Conservation (phyloP, 2,329 filamentous ascomycete species). For the Epichloe baconii region DNA sequence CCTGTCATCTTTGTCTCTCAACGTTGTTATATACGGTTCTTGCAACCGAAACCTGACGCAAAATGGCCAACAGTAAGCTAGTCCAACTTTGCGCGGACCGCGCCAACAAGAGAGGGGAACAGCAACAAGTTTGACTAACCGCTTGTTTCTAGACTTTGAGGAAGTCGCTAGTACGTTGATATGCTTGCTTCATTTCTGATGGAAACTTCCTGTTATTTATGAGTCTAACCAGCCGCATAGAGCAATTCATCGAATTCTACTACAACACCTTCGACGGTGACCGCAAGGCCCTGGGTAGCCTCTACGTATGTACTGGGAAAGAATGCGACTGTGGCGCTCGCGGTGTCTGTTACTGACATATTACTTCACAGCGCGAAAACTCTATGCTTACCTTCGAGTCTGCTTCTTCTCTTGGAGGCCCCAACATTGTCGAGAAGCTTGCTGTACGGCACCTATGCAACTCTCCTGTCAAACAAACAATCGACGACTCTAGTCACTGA, state of each 20-base stretch:
- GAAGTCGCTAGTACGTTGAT: conserved; percentile 32
- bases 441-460: conserved; percentile 37
- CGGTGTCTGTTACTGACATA: conserved; percentile 2
- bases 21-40: background rate
- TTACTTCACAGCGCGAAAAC: conserved; percentile 48
- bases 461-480: background rate
- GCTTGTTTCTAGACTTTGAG: conserved; percentile 25
- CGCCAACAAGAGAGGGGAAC: conserved; percentile 5
- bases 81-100: background rate
- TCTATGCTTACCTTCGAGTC: conserved; percentile 95
- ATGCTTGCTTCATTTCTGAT: background rate
- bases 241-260: conserved; percentile 82
- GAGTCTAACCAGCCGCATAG: conserved; percentile 30
- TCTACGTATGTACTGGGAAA: conserved; percentile 64
- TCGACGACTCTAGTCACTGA: conserved; percentile 2
- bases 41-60: conserved; percentile 10
- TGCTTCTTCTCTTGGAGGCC: conserved; percentile 47
- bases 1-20: conserved; percentile 3
- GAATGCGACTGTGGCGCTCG: too few relatives aligned
- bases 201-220: background rate
- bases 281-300: conserved; percentile 47
- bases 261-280: conserved; percentile 75
- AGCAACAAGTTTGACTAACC: conserved; percentile 10
- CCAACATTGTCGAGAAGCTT: conserved; percentile 67
- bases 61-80: conserved; percentile 21